phyloP scores from a whole-genome alignment of 495 filamentous ascomycete genomes.

The Penicillium cataractarum region DNA sequence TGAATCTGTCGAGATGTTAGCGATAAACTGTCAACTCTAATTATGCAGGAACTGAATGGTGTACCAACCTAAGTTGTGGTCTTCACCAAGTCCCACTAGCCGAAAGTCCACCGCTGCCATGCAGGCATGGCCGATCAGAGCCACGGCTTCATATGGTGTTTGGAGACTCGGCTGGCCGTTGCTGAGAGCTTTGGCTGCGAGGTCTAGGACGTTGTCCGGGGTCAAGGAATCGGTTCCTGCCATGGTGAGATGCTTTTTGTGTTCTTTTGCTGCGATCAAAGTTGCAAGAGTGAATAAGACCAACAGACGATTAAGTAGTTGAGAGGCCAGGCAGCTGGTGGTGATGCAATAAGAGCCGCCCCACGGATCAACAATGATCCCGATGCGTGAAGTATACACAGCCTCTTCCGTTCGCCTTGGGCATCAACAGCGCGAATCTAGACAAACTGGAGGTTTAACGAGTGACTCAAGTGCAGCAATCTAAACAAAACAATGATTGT shows the following conservation, averaged over 20 bases:
- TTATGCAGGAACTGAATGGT: not conserved
- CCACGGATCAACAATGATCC: slow-evolving; percentile 8
- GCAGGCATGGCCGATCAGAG: slow-evolving; percentile 81
- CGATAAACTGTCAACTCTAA: not conserved
- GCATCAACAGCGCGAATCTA: not conserved
- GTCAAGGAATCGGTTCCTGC: slow-evolving; percentile 26
- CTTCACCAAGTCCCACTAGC: slow-evolving; percentile 80
- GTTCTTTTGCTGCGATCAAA: not conserved
- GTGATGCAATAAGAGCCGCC: slow-evolving; percentile 7
- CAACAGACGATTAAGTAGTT: not conserved
- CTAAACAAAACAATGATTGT: not conserved
- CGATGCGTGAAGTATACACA: slow-evolving; percentile 3
- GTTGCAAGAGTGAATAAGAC: not conserved
- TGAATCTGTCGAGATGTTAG: slow-evolving; percentile 42
- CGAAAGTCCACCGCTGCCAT: slow-evolving; percentile 82
- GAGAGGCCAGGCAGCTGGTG: slow-evolving; percentile 4
- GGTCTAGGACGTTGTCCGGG: slow-evolving; percentile 37
- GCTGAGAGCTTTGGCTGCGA: slow-evolving; percentile 39
- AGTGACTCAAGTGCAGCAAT: too few relatives aligned
- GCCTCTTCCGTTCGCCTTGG: slow-evolving; percentile 5
- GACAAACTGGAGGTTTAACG: not conserved
- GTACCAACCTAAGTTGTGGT: slow-evolving; percentile 64
- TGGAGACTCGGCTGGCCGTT: slow-evolving; percentile 58
- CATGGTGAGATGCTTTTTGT: slow-evolving; percentile 24
- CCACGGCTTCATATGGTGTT: slow-evolving; percentile 80